phyloP scores from a whole-genome alignment of 768 basidiomycete genomes.

The Tulasnella sp. region DNA sequence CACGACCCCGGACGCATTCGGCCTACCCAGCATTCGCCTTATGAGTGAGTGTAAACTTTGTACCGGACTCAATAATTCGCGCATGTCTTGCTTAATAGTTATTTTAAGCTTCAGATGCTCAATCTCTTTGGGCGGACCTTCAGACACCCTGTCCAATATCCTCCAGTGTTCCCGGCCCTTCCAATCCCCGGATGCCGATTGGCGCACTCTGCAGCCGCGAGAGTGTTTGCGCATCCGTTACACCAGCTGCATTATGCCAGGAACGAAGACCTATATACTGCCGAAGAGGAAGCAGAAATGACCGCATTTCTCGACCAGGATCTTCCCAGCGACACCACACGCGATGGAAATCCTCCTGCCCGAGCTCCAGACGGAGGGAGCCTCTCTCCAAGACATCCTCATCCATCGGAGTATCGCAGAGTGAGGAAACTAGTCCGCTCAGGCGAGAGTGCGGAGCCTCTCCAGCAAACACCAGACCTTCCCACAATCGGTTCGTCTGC shows the following conservation, averaged over 20 bases:
- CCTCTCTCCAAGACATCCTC: neutral
- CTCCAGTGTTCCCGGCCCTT: neutral
- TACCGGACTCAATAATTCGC: neutral
- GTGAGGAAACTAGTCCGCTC: neutral
- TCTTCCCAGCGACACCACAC: neutral
- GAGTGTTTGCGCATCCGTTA: neutral
- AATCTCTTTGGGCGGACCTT: conserved; percentile 11
- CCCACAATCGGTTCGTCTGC: neutral
- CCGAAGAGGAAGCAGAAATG: conserved; percentile 12
- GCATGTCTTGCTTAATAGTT: neutral
- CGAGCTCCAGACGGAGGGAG: neutral
- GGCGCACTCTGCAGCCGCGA: neutral
- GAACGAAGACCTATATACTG: neutral
- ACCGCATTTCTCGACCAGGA: neutral
- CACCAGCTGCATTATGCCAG: neutral
- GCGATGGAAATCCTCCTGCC: neutral
- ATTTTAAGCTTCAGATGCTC: conserved; percentile 7
- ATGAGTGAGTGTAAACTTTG: neutral
- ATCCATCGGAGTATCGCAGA: conserved; percentile 1
- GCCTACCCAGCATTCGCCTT: neutral
- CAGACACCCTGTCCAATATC: conserved; percentile 14
- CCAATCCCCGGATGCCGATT: conserved; percentile 4
- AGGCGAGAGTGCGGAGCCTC: neutral
- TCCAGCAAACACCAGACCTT: neutral
- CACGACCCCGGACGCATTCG: neutral